Evolutionary conservation across 2,329 filamentous ascomycete species (phyloP), one percentile per base, ranked within the genome.

Genomic region (Fusarium sp.): DNA sequence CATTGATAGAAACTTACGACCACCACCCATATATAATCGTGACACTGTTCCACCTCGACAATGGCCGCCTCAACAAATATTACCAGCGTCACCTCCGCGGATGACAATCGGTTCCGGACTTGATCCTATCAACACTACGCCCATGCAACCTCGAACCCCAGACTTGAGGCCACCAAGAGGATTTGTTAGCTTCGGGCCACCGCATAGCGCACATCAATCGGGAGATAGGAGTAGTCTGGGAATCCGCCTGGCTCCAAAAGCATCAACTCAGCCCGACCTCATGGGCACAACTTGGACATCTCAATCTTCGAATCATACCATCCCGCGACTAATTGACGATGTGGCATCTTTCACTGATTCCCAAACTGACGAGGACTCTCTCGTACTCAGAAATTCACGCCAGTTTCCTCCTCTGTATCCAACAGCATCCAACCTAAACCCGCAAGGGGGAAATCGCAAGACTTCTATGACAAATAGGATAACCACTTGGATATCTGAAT

Each of bases 341-440:
- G 54, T 55, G 23, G 47, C 63, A 13, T 74, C 66, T 20, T 71
- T 69, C 38, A 75, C 74, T 15, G 68, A 68, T 16, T 70, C 71
- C 10, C 69, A 57, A 4, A 77, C 77, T 9, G 70, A 73, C n/a
- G 72, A 75, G 28, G 77, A 77, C 38, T 71, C 71, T 18, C 60
- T 78, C 20, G 68, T 64, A 10, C 77, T 77, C 46, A 69, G 75
- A 29, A 77, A 76, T 38, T 68, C 76, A 16, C 70, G 77, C 21
- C 71, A 75, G 9, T 79, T 79, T 35, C 77, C 77, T n/a, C 77
- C 77, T 11, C 63, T 72, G 21, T 73, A 77, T 18, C 77, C 77
- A n/a, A 74, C 77, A 7, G 68, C 72, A 24, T 69, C 71, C 15
- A 55, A 54, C 3, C 48, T 65, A 43, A 69, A 63, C 10, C 57